Conservation (phyloP, 202 grass and related monocot genomes). For the Digitaria exilis region DNA sequence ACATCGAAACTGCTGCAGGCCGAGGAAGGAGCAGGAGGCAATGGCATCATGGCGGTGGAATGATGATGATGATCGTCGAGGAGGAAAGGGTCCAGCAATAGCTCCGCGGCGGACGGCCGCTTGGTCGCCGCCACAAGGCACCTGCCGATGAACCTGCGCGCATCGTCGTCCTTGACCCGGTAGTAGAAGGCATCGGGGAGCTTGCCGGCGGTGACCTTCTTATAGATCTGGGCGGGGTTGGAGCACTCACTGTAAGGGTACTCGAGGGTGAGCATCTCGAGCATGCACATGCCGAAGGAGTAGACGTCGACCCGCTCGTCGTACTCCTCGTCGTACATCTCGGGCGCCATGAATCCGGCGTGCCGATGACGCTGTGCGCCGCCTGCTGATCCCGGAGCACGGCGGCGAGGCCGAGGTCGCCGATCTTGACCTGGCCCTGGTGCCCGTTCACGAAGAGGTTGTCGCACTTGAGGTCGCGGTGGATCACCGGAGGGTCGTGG, state of each 20-base stretch:
- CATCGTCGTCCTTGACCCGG: constrained; percentile 47
- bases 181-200: constrained; percentile 81
- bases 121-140: constrained; percentile 48
- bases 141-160: constrained; percentile 61
- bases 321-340: neutral
- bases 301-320: constrained; percentile 75
- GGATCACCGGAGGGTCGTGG: no score
- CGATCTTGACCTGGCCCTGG: no score
- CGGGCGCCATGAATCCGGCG: no score
- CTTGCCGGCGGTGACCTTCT: constrained; percentile 87
- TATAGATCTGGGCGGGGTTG: constrained; percentile 97
- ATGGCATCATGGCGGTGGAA: no score
- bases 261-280: constrained; percentile 86
- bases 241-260: constrained; percentile 84
- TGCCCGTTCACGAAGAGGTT: no score
- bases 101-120: constrained; percentile 68
- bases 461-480: no score
- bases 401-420: no score
- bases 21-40: neutral
- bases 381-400: no score
- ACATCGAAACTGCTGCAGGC: no score
- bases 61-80: neutral
- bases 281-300: constrained; percentile 92
- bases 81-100: constrained; percentile 77
- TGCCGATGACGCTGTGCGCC: no score